Evolutionary conservation across 2,329 filamentous ascomycete genomes (phyloP).

Genomic region (Polychaeton citri): DNA sequence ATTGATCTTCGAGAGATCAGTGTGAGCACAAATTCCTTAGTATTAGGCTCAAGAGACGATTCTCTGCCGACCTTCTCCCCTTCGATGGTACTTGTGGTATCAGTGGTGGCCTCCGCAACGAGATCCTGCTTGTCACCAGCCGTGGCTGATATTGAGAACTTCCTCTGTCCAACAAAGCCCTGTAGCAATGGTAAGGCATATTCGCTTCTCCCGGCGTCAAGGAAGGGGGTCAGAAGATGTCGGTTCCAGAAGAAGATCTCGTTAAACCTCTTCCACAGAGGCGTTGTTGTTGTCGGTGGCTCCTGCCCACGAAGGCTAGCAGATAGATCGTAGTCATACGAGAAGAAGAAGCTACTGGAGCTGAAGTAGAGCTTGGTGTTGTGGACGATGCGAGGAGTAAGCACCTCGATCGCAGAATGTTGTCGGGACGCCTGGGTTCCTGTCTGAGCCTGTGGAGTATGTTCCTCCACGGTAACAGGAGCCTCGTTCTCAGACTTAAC

Average conservation of each 20-base stretch:
- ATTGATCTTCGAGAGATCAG: slow-evolving; percentile 80
- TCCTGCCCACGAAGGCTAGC: slow-evolving; percentile 39
- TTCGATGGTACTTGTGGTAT: slow-evolving; percentile 9
- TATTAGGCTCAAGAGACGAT: slow-evolving; percentile 4
- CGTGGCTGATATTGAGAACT: slow-evolving; percentile 43
- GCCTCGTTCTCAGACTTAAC: no score
- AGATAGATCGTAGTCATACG: slow-evolving; percentile 88
- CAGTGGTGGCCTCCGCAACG: slow-evolving; percentile 11
- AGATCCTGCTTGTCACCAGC: slow-evolving; percentile 15
- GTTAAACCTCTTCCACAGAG: slow-evolving; percentile 62
- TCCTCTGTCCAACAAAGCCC: slow-evolving; percentile 79
- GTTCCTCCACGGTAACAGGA: not conserved
- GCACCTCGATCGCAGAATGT: slow-evolving; percentile 15
- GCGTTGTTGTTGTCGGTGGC: slow-evolving; percentile 33
- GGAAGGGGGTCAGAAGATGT: slow-evolving; percentile 59
- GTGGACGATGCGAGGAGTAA: slow-evolving; percentile 73
- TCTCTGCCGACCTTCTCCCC: slow-evolving; percentile 6
- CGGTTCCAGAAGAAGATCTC: slow-evolving; percentile 78
- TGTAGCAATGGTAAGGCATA: slow-evolving; percentile 77
- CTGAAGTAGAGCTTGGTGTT: slow-evolving; percentile 78
- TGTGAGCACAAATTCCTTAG: slow-evolving; percentile 59
- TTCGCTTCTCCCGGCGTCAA: slow-evolving; percentile 55
- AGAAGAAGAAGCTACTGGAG: slow-evolving; percentile 78
- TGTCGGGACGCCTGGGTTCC: not conserved
- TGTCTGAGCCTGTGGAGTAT: not conserved